Conservation (phyloP, 495 filamentous ascomycete species). For the Penicillium maclennaniae region DNA sequence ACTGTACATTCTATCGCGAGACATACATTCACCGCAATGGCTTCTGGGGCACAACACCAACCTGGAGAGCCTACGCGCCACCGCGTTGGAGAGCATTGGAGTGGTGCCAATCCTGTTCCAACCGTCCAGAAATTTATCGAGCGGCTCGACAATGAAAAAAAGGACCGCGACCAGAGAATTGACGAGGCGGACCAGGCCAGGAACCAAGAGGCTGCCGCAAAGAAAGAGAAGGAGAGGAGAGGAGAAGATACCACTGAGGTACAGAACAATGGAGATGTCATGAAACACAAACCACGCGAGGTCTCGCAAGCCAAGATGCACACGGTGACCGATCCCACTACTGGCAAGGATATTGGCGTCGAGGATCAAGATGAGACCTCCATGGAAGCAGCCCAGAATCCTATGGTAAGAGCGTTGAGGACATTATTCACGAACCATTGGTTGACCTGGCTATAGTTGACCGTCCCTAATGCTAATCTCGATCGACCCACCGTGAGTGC, state of each 20-base stretch:
- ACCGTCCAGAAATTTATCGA: conserved; percentile 83
- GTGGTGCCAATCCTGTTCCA: conserved; percentile 67
- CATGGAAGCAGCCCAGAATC: conserved; percentile 67
- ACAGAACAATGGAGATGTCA: conserved; percentile 32
- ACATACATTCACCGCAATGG: conserved; percentile 15
- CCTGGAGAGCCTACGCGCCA: conserved; percentile 23
- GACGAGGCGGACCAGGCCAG: conserved; percentile 47
- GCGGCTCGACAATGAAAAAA: conserved; percentile 72
- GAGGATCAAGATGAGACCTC: conserved; percentile 72
- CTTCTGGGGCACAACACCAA: conserved; percentile 12
- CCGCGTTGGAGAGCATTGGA: conserved; percentile 42
- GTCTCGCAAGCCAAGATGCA: conserved; percentile 53
- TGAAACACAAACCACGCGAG: conserved; percentile 38
- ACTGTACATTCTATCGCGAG: neutral
- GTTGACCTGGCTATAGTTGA: conserved; percentile 48
- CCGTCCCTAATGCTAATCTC: conserved; percentile 87
- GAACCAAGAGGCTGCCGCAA: conserved; percentile 17
- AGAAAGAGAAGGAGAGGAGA: conserved; percentile 11
- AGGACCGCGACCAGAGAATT: conserved; percentile 64
- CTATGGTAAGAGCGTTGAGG: conserved; percentile 44
- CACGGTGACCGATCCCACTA: conserved; percentile 81
- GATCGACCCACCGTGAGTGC: conserved; percentile 60
- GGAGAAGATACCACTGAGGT: neutral
- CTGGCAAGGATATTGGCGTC: conserved; percentile 80
- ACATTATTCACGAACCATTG: neutral